Base-by-base conservation (phyloP, 768 basidiomycete species). In the Scleroderma citrinum region DNA sequence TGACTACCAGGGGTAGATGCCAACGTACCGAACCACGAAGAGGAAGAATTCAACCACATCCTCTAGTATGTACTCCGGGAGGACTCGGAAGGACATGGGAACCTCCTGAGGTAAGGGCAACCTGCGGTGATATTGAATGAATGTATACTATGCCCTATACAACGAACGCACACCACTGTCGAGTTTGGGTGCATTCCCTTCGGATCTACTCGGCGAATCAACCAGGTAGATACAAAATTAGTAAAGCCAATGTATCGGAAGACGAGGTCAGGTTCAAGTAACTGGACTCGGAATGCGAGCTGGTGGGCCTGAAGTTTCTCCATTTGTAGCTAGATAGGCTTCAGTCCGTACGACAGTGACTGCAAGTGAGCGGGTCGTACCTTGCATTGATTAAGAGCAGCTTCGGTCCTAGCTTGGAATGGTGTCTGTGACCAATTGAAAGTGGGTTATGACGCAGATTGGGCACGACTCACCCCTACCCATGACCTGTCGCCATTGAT, bases 1-100 rank as follows among this genome's bases (percentile, higher is more conserved):
- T 10, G 37, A 43, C 19, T 8, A 13, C 0, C 23, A n/a, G 12
- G 35, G 12, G 35, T 16, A 36, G 13, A 8, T 19, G 29, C 45
- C 4, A 2, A 65, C 82, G 51, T 58, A 93, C 90, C 86, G 82
- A 10, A 89, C 81, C 14, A 87, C 76, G 63, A 92, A 97, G 46
- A 86, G 76, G 47, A 89, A 76, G 61, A 89, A 94, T 50, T 95
- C 92, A 1, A 92, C 85, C 6, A 97, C 81, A 61, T 97, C 95
- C 63, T 98, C 96, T 36, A 97, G 67, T 13, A 96, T 78, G 62
- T 93, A 95, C 65, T 99, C 96, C 1, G 96, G 96, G 24, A 98
- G 76, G 47, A 88, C 83, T 26, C 85, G 76, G 76, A 97, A 97
- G 0, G 78, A 72, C 68, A 84, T 76, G 0, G 94, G 92, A 7